Base-by-base conservation (phyloP, 208 protist species). In the Balamuthia mandrillaris region DNA sequence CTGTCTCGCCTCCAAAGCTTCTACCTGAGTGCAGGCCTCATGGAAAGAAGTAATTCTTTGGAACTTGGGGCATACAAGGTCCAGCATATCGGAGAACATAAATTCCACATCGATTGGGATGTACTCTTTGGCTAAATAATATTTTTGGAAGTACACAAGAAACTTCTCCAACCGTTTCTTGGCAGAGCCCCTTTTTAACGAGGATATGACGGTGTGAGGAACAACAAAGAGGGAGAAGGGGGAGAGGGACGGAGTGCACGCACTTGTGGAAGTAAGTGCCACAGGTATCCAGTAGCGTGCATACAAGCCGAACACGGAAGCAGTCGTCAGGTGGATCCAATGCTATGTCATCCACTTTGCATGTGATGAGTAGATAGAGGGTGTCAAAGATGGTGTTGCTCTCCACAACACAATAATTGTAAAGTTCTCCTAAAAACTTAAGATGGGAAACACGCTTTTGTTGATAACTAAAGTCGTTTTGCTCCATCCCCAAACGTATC, bases 81-180 rank as follows among this genome's bases (percentile, higher is more conserved):
- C 81, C 4, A 95, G n/a, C 45, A 56, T 70, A 60, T 95, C 93
- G 18, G 86, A 70, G 3, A 95, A 47, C 58, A 86, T 86, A 68
- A 93, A 93, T 31, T 93, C 88, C 7, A 95, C 60, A 45, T 94
- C 91, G 3, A 92, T 56, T 1, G 91, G 88, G 21, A 94, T 31
- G 45, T 70, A 2, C 35, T 70, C 29, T 37, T 94, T 95, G 9
- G 84, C 61, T 0, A 92, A 44, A 47, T 86, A 35, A 88, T 58
- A 66, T n/a, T n/a, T 35, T 51, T 94, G 86, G 60, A 93, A 93
- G 61, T 90, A 87, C 0, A 88, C 35, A 0, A 94, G 54, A 29
- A 91, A 91, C 41, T 68, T 27, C 72, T 93, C 81, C 9, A 94
- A 79, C 61, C 45, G 56, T 29, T 86, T 52, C 61, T 68, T 85